Percentiles rank a stretch among this genome's conserved stretches.
Conservation (phyloP, 176 grass and related monocot species). For the Echinochloa phyllopogon region DNA sequence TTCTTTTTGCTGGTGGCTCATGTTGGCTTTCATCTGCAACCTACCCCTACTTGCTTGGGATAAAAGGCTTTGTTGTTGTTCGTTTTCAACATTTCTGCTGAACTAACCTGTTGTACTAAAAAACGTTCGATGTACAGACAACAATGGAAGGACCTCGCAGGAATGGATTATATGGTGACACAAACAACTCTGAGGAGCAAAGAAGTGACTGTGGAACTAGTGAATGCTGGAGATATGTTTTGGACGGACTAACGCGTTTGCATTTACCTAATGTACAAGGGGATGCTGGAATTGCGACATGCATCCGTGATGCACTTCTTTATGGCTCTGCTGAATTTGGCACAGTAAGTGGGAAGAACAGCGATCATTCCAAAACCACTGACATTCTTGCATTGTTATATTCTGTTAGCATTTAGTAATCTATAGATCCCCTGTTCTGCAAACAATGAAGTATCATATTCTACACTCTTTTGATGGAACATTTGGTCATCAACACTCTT, state of each 20-base stretch:
- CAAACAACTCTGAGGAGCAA: slow-evolving; percentile 39
- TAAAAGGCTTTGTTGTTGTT: background rate
- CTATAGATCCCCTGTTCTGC: slow-evolving; percentile 1
- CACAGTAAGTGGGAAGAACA: slow-evolving; percentile 36
- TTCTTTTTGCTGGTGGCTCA: background rate
- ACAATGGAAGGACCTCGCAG: slow-evolving; percentile 13
- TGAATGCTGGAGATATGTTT: slow-evolving; percentile 66
- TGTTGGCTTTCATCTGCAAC: background rate
- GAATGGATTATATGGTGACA: slow-evolving; percentile 34
- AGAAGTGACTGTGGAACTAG: slow-evolving; percentile 47
- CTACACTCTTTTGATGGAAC: slow-evolving; percentile 16
- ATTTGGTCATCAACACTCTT: slow-evolving; percentile 18
- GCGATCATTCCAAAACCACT: slow-evolving; percentile 31
- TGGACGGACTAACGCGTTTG: slow-evolving; percentile 59
- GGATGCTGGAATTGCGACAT: slow-evolving; percentile 68
- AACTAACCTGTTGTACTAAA: slow-evolving; percentile 32
- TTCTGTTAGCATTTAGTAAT: slow-evolving; percentile 14
- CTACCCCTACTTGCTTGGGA: background rate
- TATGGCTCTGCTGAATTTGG: slow-evolving; percentile 40
- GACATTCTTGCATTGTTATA: slow-evolving; percentile 32
- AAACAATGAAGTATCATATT: slow-evolving; percentile 15
- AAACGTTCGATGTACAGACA: slow-evolving; percentile 34
- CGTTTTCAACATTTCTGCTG: slow-evolving; percentile 33
- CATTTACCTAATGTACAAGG: slow-evolving; percentile 55
- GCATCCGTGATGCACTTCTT: slow-evolving; percentile 61